Conservation (phyloP, 768 basidiomycete genomes). For the Collybia nuda region DNA sequence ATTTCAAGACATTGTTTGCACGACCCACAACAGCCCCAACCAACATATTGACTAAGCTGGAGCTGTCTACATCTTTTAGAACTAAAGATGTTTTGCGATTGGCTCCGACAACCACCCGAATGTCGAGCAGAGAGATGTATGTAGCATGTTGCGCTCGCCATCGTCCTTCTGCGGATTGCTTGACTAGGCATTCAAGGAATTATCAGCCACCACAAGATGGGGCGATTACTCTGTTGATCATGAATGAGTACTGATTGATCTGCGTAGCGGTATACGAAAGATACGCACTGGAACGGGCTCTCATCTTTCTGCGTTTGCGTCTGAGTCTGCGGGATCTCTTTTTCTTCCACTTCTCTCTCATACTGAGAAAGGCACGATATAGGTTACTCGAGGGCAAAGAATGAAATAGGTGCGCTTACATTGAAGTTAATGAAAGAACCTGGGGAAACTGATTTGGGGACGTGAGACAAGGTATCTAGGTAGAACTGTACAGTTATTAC, state of each 20-base stretch:
- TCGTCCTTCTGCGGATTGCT: conserved; percentile 7
- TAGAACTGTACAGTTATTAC: conserved; percentile 46
- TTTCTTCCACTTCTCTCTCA: conserved; percentile 99
- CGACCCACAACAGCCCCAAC: conserved; percentile 2
- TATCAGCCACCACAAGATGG: conserved; percentile 18
- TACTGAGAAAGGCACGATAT: conserved; percentile 35
- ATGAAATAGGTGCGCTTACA: conserved; percentile 20
- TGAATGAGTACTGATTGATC: conserved; percentile 1
- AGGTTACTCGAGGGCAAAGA: background rate
- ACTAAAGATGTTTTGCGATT: conserved; percentile 9
- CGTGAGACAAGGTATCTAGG: conserved; percentile 9
- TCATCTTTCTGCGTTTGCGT: conserved; percentile 95
- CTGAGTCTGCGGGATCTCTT: conserved; percentile 91
- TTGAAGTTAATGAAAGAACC: conserved; percentile 30
- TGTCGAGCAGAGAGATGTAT: conserved; percentile 4
- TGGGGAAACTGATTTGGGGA: conserved; percentile 13
- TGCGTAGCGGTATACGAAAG: background rate
- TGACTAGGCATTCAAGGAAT: conserved; percentile 16
- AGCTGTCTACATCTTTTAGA: background rate
- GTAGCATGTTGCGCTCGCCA: conserved; percentile 3
- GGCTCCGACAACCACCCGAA: conserved; percentile 20
- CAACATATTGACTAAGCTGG: background rate
- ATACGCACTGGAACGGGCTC: conserved; percentile 86
- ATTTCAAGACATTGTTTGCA: conserved; percentile 1
- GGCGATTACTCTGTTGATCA: conserved; percentile 36